Evolutionary conservation across 768 basidiomycete genomes (phyloP).

Genomic region (Cystobasidium tubakii): DNA sequence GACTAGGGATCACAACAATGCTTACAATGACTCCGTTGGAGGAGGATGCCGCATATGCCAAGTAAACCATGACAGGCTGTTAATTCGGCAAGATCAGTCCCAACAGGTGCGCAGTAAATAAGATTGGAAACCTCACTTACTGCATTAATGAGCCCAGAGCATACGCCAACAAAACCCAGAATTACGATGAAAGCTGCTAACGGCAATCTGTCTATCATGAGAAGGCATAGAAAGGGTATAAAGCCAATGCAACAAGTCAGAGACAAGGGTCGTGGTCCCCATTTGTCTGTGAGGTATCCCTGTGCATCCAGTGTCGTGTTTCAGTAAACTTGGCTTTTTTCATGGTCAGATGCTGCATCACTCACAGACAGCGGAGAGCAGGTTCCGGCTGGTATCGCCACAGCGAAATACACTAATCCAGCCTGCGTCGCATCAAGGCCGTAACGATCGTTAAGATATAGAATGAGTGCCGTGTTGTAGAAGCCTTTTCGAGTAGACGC

Average conservation of each 20-base stretch:
- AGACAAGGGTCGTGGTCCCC: constrained; percentile 26
- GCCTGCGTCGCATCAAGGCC: constrained; percentile 10
- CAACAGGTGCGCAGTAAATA: neutral
- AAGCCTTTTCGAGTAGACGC: too few species aligned
- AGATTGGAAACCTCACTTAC: neutral
- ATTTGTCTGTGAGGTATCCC: constrained; percentile 6
- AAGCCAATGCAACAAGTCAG: constrained; percentile 19
- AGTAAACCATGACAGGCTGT: constrained; percentile 32
- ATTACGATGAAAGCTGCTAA: constrained; percentile 21
- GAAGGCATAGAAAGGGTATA: neutral
- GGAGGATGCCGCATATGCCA: constrained; percentile 16
- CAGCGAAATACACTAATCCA: constrained; percentile 28
- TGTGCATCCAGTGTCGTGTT: neutral
- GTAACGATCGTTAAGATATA: constrained; percentile 21
- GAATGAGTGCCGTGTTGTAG: constrained; percentile 31
- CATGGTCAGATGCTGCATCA: neutral
- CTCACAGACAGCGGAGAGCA: constrained; percentile 18
- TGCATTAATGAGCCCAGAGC: constrained; percentile 27
- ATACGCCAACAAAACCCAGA: constrained; percentile 10
- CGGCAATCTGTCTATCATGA: constrained; percentile 32
- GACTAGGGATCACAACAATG: neutral
- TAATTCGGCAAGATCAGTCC: neutral
- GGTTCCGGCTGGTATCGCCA: constrained; percentile 18
- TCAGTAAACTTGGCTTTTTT: neutral
- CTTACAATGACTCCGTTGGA: constrained; percentile 18